Base-by-base conservation (phyloP, 2,329 filamentous ascomycete genomes). In the Pseudopithomyces chartarum region DNA sequence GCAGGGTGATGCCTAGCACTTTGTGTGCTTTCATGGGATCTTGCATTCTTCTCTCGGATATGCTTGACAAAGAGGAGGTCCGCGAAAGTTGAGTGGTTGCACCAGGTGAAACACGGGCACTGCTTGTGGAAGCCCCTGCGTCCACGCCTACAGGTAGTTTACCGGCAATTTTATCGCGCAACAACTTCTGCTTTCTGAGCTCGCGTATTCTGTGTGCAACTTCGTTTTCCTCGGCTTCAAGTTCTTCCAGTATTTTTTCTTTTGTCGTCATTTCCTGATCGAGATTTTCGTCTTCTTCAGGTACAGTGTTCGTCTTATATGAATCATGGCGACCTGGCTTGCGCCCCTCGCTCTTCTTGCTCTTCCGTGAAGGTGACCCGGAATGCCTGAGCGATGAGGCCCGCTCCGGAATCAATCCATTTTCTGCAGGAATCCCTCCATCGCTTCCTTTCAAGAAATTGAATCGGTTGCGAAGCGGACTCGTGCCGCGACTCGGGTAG, bases 181-280 rank as follows among this genome's bases (percentile, higher is more conserved):
- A 78, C 70, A 84, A 78, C 61, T 85, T 84, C 59, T 84, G 82
- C 62, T 84, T 80, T 65, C 83, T 82, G 32, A 87, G 69, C 63
- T 87, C 79, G 64, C 81, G 80, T 49, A 87, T 87, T 42, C 82
- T 77, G 54, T 81, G 81, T 34, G 82, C 83, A 6, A 87, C 85
- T 39, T 85, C 79, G 60, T 82, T 84, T 26, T 85, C 82, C 54
- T 79, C 81, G 38, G 68, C 66, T 54, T 73, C 71, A 39, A 75
- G 50, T 46, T 75, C 72, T 44, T 67, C 66, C 15, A 75, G 53
- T 26, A 73, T 65, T 45, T 67, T 70, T 23, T 69, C 68, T 48
- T 71, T 67, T 44, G 60, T 60, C 33, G 54, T 51, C 17, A 61
- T 51, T 33, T 70, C 68, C 12, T 58, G 59, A 32, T 70, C 65